A percentile compares a stretch with the other conserved stretches of the same genome.
These are phyloP conservation scores for Populus hybrid DNA, from an alignment of 441 rosid genomes.

Conservation along the genomic window DNA sequence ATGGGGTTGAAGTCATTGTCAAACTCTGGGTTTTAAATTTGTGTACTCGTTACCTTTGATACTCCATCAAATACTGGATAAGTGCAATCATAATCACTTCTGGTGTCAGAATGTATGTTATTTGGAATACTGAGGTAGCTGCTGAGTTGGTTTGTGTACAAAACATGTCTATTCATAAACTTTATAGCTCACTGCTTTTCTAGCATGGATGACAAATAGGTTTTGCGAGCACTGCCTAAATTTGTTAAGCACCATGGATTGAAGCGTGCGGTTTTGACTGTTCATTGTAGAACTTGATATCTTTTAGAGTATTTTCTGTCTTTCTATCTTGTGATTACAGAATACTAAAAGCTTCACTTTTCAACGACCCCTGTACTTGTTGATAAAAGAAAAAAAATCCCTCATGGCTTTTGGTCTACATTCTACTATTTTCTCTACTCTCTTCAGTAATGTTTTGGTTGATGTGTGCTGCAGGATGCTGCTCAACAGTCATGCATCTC, in stretches of 20 bases:
- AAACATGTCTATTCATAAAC: neutral
- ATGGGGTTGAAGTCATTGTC: neutral
- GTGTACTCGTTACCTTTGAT: neutral
- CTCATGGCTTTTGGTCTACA: neutral
- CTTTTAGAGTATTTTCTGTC: neutral
- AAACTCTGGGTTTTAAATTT: neutral
- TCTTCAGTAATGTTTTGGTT: conserved; percentile 11
- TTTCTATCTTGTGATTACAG: conserved; percentile 1
- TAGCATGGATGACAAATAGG: neutral
- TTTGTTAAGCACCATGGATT: neutral
- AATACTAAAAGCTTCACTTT: neutral
- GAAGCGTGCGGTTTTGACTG: neutral
- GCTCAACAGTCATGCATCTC: conserved; percentile 57
- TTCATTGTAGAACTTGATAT: neutral
- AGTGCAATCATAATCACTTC: neutral
- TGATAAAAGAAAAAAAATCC: neutral
- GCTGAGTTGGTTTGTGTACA: neutral
- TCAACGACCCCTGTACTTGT: neutral
- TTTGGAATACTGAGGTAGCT: neutral
- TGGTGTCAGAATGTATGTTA: neutral
- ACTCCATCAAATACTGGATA: neutral
- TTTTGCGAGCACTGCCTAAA: neutral
- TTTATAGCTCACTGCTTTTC: neutral
- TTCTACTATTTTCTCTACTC: conserved; percentile 7
- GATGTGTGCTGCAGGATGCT: conserved; percentile 55